phyloP scores from a whole-genome alignment of 2,329 filamentous ascomycete genomes.

The Cladosporium sp. region DNA sequence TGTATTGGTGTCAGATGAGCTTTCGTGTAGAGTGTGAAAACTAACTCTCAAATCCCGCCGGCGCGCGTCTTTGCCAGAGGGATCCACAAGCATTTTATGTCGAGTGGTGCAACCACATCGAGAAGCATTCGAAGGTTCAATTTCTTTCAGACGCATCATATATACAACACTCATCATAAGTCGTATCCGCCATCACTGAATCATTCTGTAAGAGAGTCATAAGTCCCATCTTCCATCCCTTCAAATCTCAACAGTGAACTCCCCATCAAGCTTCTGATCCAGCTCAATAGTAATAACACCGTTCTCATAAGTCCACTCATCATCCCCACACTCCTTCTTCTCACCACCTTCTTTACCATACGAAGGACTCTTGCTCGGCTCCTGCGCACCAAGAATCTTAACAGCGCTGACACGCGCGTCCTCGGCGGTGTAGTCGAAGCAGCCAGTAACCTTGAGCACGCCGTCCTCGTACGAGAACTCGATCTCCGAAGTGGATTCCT shows the following conservation, averaged over 20 bases:
- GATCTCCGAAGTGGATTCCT: constrained; percentile 55
- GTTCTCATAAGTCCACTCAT: constrained; percentile 4
- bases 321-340: constrained; percentile 10
- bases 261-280: constrained; percentile 16
- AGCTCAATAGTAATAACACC: constrained; percentile 13
- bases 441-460: constrained; percentile 46
- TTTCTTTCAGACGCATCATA: neutral
- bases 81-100: too few species aligned
- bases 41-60: neutral
- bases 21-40: neutral
- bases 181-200: neutral
- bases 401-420: constrained; percentile 45
- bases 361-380: neutral
- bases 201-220: neutral
- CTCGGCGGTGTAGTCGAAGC: constrained; percentile 49
- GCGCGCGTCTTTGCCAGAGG: too few species aligned
- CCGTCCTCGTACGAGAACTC: constrained; percentile 57
- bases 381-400: constrained; percentile 48
- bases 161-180: neutral
- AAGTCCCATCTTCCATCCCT: neutral
- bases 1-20: too few species aligned
- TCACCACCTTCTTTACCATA: neutral
- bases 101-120: too few species aligned
- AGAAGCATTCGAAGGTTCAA: neutral
- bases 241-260: constrained; percentile 13